Conservation (phyloP, 805 yeast genomes). For the Kodamaea kakaduensis region DNA sequence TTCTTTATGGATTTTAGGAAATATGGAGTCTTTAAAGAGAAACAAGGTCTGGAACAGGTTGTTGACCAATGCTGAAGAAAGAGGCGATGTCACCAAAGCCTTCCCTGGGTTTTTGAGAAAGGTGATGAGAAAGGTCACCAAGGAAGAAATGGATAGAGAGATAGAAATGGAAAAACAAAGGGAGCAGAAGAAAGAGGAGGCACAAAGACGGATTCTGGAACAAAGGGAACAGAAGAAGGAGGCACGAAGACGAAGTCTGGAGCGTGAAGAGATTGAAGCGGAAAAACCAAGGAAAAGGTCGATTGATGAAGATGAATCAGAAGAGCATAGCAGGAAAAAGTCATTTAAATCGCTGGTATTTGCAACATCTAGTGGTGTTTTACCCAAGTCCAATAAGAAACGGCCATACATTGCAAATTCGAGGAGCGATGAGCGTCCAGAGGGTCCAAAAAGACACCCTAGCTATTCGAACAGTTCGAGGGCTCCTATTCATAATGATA, state of each 20-base stretch:
- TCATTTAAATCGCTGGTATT: constrained; percentile 2
- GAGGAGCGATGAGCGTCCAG: too few species aligned
- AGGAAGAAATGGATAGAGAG: not conserved
- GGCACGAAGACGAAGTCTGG: too few species aligned
- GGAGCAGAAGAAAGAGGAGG: not conserved
- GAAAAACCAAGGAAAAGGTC: too few species aligned
- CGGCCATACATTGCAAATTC: constrained; percentile 3
- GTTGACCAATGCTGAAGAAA: constrained; percentile 56
- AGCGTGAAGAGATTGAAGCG: too few species aligned
- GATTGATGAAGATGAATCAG: too few species aligned
- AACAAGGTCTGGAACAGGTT: constrained; percentile 74
- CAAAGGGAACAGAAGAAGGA: too few species aligned
- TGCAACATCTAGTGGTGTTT: not conserved
- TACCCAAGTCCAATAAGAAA: constrained; percentile 1
- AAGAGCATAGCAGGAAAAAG: too few species aligned
- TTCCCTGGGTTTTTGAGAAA: constrained; percentile 31
- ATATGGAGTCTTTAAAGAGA: constrained; percentile 56
- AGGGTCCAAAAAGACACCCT: too few species aligned
- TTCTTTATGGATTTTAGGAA: constrained; percentile 90
- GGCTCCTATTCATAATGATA: too few species aligned
- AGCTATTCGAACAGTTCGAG: too few species aligned
- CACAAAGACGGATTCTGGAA: too few species aligned
- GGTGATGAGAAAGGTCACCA: not conserved
- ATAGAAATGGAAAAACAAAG: not conserved
- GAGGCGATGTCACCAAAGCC: constrained; percentile 37